Conservation (phyloP, 2,329 filamentous ascomycete genomes). For the Penicillium capsulatum region DNA sequence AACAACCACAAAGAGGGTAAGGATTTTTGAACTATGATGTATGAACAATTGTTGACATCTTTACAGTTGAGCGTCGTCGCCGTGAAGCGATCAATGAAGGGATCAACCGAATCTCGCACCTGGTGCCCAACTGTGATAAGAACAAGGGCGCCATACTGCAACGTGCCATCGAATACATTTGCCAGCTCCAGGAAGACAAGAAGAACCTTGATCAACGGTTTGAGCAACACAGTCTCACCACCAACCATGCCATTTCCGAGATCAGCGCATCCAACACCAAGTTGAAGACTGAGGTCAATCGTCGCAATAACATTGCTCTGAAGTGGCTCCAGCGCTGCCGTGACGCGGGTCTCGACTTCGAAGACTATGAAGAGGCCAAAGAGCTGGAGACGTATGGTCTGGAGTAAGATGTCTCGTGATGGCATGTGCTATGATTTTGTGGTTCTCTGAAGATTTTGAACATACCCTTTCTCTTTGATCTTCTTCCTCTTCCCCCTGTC, state of each 20-base stretch:
- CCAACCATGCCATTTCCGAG: slow-evolving; percentile 60
- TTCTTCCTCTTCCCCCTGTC: slow-evolving; percentile 2
- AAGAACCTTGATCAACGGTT: slow-evolving; percentile 41
- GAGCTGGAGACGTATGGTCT: slow-evolving; percentile 37
- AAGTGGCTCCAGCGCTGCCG: slow-evolving; percentile 48
- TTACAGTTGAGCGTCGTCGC: slow-evolving; percentile 82
- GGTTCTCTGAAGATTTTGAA: slow-evolving; percentile 22
- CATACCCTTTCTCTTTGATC: slow-evolving; percentile 24
- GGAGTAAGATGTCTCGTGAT: slow-evolving; percentile 24
- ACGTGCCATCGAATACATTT: slow-evolving; percentile 90
- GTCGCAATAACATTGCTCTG: slow-evolving; percentile 67
- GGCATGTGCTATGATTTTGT: slow-evolving; percentile 27
- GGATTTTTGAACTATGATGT: slow-evolving; percentile 19
- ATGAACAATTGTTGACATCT: not conserved
- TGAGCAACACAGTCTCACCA: slow-evolving; percentile 44
- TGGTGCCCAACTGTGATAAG: slow-evolving; percentile 96
- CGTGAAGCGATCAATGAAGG: slow-evolving; percentile 98
- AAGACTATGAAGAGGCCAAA: slow-evolving; percentile 46
- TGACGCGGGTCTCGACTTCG: slow-evolving; percentile 46
- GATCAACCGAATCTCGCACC: slow-evolving; percentile 96
- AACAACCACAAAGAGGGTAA: slow-evolving; percentile 98
- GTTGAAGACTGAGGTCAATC: slow-evolving; percentile 85
- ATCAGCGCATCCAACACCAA: slow-evolving; percentile 92
- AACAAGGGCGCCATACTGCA: slow-evolving; percentile 97
- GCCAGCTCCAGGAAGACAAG: slow-evolving; percentile 60